A percentile compares a stretch with the other conserved stretches of the same genome.
These are phyloP conservation scores for Yarrowia keelungensis DNA, from an alignment of 805 yeast species.

Conservation along the genomic window DNA sequence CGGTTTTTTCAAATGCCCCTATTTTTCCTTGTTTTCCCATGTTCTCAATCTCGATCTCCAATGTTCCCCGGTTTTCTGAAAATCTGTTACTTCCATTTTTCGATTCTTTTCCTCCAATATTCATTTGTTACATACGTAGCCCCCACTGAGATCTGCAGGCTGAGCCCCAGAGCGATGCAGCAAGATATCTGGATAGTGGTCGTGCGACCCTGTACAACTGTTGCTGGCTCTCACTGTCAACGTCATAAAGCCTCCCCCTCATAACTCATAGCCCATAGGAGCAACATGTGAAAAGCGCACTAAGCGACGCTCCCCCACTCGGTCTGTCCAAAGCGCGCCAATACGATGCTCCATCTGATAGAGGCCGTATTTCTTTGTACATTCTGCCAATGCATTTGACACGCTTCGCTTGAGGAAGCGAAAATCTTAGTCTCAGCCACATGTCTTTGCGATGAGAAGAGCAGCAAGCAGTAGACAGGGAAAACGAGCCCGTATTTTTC, in stretches of 20 bases:
- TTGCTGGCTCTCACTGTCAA: too few relatives aligned
- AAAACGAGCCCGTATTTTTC: not conserved
- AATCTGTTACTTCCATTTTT: too few relatives aligned
- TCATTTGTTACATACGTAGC: not conserved
- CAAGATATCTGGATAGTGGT: too few relatives aligned
- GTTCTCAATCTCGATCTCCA: too few relatives aligned
- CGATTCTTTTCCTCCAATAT: too few relatives aligned
- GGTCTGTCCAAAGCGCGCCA: not conserved
- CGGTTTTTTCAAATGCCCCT: too few relatives aligned
- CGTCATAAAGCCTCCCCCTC: not conserved
- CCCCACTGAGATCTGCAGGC: constrained; percentile 11
- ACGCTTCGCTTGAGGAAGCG: constrained; percentile 5
- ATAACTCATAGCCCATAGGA: not conserved
- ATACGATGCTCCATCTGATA: constrained; percentile 14
- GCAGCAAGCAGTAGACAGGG: too few relatives aligned
- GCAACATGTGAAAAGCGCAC: constrained; percentile 10
- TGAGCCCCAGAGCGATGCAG: not conserved
- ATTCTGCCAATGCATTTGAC: constrained; percentile 10
- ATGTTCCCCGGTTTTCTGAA: too few relatives aligned
- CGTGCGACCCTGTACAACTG: too few relatives aligned
- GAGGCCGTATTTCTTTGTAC: not conserved
- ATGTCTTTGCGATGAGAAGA: too few relatives aligned
- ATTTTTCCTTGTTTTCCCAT: too few relatives aligned
- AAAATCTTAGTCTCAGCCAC: constrained; percentile 28
- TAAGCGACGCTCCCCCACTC: not conserved